Base-by-base conservation (phyloP, 768 basidiomycete species). In the Sporobolomyces roseus region DNA sequence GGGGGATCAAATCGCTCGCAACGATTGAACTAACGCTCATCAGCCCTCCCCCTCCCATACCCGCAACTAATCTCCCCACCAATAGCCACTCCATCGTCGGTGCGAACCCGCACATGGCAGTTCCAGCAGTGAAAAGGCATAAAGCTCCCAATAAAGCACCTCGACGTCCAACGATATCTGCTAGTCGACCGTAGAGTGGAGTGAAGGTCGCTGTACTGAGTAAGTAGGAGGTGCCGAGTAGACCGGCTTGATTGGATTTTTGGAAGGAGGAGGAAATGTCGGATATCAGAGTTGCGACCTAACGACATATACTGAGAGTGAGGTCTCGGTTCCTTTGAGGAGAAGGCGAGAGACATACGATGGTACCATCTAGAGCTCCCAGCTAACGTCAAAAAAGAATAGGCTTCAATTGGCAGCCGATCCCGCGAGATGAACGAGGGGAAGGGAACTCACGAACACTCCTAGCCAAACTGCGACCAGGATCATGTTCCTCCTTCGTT, bases 91-190 rank as follows among this genome's bases (percentile, higher is more conserved):
- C 83, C 93, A 97, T 94, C 9, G 87, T 88, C 13, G 88, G 86
- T 48, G 91, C 93, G 48, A 93, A 73, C 2, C 90, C 94, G 76
- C 93, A 97, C 21, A 87, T 82, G 48, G 91, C 81, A 2, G 92
- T 97, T 27, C 93, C 93, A 68, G 84, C 81, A 2, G 91, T 89
- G 82, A 97, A 96, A 68, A 96, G 82, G 70, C 84, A 82, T 65
- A 93, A 79, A 14, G 88, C 93, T 52, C 91, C 80, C 70, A 96
- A 81, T 87, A 93, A 90, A 23, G 93, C 89, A 49, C 87, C 86
- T 78, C 88, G 88, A 52, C 93, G 83, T 9, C 80, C 80, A 60
- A 79, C 76, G 64, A 80, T 79, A 50, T 79, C 79, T 54, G 74
- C 74, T 36, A 80, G 65, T 29, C 79, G 70, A 0, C 78, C 79